A percentile compares a stretch with the other conserved stretches of the same genome.
These are phyloP conservation scores for Urochloa ruziziensis DNA, from an alignment of 176 grass and related monocot genomes.

Conservation along the genomic window DNA sequence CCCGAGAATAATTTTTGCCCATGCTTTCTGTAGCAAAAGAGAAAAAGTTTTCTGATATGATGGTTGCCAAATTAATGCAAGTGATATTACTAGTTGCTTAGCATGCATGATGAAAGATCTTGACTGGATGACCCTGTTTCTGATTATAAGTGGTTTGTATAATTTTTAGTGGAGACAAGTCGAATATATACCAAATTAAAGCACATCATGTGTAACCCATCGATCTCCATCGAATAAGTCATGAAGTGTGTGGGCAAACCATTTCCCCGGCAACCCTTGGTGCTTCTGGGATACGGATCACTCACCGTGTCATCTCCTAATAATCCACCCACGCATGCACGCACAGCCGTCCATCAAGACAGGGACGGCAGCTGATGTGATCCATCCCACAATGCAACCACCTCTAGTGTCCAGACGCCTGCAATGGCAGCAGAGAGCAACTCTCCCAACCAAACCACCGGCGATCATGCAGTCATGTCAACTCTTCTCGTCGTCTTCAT, in stretches of 20 bases:
- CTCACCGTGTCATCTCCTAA: not conserved
- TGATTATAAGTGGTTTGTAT: not conserved
- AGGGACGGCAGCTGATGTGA: conserved; percentile 6
- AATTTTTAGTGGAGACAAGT: not conserved
- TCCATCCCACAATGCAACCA: not conserved
- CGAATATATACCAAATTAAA: not conserved
- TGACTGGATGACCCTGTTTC: not conserved
- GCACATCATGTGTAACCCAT: not conserved
- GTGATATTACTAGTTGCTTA: not conserved
- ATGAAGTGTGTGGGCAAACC: not conserved
- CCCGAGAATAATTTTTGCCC: not conserved
- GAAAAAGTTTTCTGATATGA: not conserved
- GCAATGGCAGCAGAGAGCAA: not conserved
- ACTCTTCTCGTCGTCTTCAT: not conserved
- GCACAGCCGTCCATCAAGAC: conserved; percentile 25
- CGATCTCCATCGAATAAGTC: not conserved
- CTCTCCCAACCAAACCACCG: not conserved
- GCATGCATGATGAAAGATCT: not conserved
- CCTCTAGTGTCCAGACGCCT: not conserved
- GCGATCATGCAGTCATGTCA: conserved; percentile 10
- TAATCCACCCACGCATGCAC: not conserved
- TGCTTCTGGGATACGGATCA: conserved; percentile 2
- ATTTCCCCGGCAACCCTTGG: conserved; percentile 27
- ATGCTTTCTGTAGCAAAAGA: not conserved
- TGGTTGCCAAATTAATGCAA: not conserved